phyloP scores from a whole-genome alignment of 148 eudicot genomes.

The Silene uniflora region DNA sequence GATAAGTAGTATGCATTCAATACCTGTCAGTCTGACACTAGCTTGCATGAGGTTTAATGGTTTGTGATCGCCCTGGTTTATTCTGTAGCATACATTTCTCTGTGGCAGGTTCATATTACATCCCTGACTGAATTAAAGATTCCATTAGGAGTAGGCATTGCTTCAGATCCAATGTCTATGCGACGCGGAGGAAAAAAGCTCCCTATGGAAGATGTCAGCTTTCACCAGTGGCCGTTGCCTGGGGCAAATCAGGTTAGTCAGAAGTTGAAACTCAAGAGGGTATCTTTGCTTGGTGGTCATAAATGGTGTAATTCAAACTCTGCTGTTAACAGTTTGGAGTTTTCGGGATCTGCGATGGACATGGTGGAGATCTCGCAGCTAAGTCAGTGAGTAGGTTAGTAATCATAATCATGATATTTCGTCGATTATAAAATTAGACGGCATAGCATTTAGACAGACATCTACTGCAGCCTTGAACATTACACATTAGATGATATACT shows the following conservation, averaged over 20 bases:
- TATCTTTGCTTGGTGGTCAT: background rate
- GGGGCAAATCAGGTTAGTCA: constrained; percentile 68
- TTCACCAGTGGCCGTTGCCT: constrained; percentile 78
- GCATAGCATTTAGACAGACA: background rate
- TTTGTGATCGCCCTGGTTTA: constrained; percentile 4
- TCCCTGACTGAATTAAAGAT: constrained; percentile 44
- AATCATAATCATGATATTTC: background rate
- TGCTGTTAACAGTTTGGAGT: constrained; percentile 74
- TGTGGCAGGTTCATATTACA: constrained; percentile 67
- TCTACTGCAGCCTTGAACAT: constrained; percentile 5
- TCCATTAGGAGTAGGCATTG: constrained; percentile 85
- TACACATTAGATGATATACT: background rate
- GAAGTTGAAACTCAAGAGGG: constrained; percentile 3
- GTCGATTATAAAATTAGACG: background rate
- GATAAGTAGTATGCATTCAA: background rate
- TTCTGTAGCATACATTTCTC: constrained; percentile 6
- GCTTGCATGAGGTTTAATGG: constrained; percentile 6
- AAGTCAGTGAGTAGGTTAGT: constrained; percentile 86
- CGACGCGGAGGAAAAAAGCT: constrained; percentile 89
- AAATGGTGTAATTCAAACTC: constrained; percentile 9
- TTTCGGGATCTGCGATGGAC: constrained; percentile 95
- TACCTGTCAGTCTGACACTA: background rate
- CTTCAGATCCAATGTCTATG: constrained; percentile 87
- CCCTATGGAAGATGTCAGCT: constrained; percentile 95
- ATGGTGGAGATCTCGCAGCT: constrained; percentile 89